Conservation (phyloP, 345 rosid genomes). For the Corymbia maculata region DNA sequence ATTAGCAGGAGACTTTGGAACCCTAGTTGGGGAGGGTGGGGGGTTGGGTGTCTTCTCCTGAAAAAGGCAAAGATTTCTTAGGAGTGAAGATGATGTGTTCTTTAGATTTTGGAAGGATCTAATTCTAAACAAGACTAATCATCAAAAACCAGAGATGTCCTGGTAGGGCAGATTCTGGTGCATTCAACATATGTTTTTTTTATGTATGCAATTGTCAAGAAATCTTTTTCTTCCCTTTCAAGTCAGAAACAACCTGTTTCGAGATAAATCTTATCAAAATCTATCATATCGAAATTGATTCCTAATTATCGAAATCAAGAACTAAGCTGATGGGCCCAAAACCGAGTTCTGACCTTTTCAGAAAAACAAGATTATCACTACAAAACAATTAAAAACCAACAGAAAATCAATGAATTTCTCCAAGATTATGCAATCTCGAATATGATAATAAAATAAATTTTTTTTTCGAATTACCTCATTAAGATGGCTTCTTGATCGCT, state of each 20-base stretch:
- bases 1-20: neutral
- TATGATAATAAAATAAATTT: neutral
- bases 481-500: neutral
- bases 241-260: accelerated
- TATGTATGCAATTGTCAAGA: neutral
- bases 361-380: neutral
- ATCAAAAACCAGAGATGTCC: neutral
- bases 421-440: accelerated
- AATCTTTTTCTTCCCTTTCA: neutral
- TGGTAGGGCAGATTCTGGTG: neutral
- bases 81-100: neutral
- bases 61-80: neutral
- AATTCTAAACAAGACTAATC: neutral
- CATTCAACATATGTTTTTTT: neutral
- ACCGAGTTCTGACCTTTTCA: accelerated
- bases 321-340: accelerated
- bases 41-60: neutral
- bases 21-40: neutral
- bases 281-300: accelerated
- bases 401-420: neutral
- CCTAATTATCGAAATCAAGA: accelerated
- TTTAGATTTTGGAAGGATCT: neutral
- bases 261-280: neutral
- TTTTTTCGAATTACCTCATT: neutral
- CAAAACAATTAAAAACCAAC: neutral